These are phyloP conservation scores for Kluyveromyces dobzhanskii DNA, from an alignment of 805 yeast genomes.

Conservation along the genomic window DNA sequence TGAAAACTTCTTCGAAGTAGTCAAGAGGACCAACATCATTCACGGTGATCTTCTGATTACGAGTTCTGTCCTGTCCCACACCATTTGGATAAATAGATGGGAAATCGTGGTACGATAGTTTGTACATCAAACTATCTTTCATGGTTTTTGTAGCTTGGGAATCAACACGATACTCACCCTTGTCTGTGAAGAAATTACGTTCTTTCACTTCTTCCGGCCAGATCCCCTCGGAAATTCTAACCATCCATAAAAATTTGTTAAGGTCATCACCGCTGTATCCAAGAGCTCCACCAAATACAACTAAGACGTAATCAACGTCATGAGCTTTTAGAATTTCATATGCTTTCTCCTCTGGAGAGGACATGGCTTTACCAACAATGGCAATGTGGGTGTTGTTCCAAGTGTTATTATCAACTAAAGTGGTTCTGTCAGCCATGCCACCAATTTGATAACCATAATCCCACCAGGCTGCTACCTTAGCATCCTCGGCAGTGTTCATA, in stretches of 20 bases:
- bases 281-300: conserved; percentile 87
- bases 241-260: conserved; percentile 98
- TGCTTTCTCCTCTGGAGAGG: conserved; percentile 77
- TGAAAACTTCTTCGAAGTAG: conserved; percentile 87
- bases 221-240: conserved; percentile 94
- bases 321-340: conserved; percentile 82
- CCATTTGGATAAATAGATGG: conserved; percentile 54
- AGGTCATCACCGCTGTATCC: conserved; percentile 96
- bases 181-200: conserved; percentile 69
- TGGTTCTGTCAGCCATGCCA: conserved; percentile 99
- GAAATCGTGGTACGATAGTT: conserved; percentile 85
- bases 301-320: conserved; percentile 90
- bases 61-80: conserved; percentile 74
- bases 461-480: conserved; percentile 99
- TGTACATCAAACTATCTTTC: conserved; percentile 88
- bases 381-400: conserved; percentile 99
- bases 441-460: conserved; percentile 99
- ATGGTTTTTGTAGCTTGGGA: conserved; percentile 72
- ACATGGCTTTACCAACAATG: conserved; percentile 97
- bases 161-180: conserved; percentile 87
- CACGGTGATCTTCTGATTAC: conserved; percentile 65
- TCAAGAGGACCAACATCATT: conserved; percentile 47
- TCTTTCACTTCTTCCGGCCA: conserved; percentile 99
- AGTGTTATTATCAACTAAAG: conserved; percentile 96
- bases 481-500: conserved; percentile 95